phyloP scores from a whole-genome alignment of 164 flowering plant species.

The Vitis cinerea region DNA sequence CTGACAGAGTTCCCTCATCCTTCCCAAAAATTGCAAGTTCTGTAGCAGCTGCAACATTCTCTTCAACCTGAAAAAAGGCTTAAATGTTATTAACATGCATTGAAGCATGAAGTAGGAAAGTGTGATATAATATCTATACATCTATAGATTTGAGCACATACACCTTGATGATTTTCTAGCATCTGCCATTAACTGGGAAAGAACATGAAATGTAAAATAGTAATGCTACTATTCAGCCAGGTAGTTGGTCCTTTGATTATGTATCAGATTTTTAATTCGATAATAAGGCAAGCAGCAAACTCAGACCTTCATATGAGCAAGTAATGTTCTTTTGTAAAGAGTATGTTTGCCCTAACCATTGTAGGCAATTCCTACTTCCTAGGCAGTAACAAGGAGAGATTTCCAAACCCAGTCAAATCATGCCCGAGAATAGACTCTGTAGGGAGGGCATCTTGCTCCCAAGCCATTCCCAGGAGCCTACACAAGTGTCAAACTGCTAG shows the following conservation, averaged over 20 bases:
- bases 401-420: not conserved
- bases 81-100: not conserved
- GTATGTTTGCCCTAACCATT: not conserved
- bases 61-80: conserved; percentile 55
- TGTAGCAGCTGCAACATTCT: conserved; percentile 74
- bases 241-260: too few relatives aligned
- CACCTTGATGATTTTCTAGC: too few relatives aligned
- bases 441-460: not conserved
- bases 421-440: not conserved
- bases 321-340: not conserved
- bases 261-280: too few relatives aligned
- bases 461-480: not conserved
- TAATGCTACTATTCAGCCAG: too few relatives aligned
- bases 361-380: not conserved
- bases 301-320: not conserved
- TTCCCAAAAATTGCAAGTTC: conserved; percentile 56
- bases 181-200: too few relatives aligned
- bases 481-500: too few relatives aligned
- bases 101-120: not conserved
- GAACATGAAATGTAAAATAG: too few relatives aligned
- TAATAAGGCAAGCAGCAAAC: too few relatives aligned
- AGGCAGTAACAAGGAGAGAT: not conserved
- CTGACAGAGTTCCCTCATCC: conserved; percentile 54
- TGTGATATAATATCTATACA: too few relatives aligned
- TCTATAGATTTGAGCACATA: too few relatives aligned